phyloP scores from a whole-genome alignment of 306 rosid genomes.

The Medicago truncatula region MtrunA17r5.0-ANR NC_053049.1:4237501-4238000 shows the following conservation, averaged over 20 bases:
- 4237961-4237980: conserved; percentile 96
- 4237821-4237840: conserved; percentile 92
- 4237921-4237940: conserved; percentile 91
- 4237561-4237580: background rate
- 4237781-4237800: background rate
- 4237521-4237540: background rate
- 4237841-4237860: conserved; percentile 99
- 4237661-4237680: conserved; percentile 1
- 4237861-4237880: conserved; percentile 98
- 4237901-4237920: conserved; percentile 88
- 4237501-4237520: conserved; percentile 3
- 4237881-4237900: conserved; percentile 93
- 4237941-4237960: conserved; percentile 87
- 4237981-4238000: conserved; percentile 1
- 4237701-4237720: conserved; percentile 17
- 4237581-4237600: background rate
- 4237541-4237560: background rate
- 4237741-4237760: conserved; percentile 2
- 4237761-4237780: background rate
- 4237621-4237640: background rate
- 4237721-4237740: background rate
- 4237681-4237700: background rate
- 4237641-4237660: conserved; percentile 7
- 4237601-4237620: background rate
- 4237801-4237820: conserved; percentile 7